Percentiles rank a stretch among this genome's conserved stretches.
Conservation (phyloP, 768 basidiomycete genomes). For the Hypholoma fasciculare region DNA sequence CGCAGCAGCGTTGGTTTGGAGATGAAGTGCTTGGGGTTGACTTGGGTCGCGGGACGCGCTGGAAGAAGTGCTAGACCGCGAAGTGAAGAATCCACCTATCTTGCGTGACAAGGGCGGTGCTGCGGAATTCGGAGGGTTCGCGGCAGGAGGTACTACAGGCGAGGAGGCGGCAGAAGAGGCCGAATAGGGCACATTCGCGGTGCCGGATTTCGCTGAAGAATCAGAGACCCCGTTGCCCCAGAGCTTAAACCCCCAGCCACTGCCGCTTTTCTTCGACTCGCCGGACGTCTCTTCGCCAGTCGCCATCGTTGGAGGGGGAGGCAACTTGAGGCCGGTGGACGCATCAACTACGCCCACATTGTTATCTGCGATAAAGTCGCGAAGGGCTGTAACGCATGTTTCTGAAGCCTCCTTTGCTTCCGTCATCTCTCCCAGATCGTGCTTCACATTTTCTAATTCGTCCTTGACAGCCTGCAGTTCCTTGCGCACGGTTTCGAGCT, state of each 20-base stretch:
- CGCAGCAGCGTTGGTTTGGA: slow-evolving; percentile 32
- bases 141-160: slow-evolving; percentile 1
- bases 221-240: slow-evolving; percentile 39
- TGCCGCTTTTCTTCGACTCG: slow-evolving; percentile 28
- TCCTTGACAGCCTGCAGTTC: slow-evolving; percentile 58
- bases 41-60: slow-evolving; percentile 13
- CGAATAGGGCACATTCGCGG: slow-evolving; percentile 9
- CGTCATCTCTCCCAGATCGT: slow-evolving; percentile 72
- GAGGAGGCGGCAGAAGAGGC: slow-evolving; percentile 9
- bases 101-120: slow-evolving; percentile 59
- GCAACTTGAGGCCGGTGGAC: slow-evolving; percentile 33
- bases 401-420: slow-evolving; percentile 91
- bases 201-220: slow-evolving; percentile 11
- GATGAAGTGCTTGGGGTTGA: slow-evolving; percentile 20
- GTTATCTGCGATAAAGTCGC: slow-evolving; percentile 80
- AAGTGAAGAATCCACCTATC: slow-evolving; percentile 70
- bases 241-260: slow-evolving; percentile 71
- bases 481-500: slow-evolving; percentile 58
- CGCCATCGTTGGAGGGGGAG: slow-evolving; percentile 40
- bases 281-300: slow-evolving; percentile 33
- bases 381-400: slow-evolving; percentile 75
- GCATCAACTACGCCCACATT: slow-evolving; percentile 47
- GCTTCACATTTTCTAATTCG: slow-evolving; percentile 62
- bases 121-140: slow-evolving; percentile 15
- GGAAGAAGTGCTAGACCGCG: slow-evolving; percentile 56